Evolutionary conservation across 495 filamentous ascomycete genomes (phyloP), one percentile per base, ranked within the genome.

Genomic region (Hapsidospora chrysogenum): DNA sequence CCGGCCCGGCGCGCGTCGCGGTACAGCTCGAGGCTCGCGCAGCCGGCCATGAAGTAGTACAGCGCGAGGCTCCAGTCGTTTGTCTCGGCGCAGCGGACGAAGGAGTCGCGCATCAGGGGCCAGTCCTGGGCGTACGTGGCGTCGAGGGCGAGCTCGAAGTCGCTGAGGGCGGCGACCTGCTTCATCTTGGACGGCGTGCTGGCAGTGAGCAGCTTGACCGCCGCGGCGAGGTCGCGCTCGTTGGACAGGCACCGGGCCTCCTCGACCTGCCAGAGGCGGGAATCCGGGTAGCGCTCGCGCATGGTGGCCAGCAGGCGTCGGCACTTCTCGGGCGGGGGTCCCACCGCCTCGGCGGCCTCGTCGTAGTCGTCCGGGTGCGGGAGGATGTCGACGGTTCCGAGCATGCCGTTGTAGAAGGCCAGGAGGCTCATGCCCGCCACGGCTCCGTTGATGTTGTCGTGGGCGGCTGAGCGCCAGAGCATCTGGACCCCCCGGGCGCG

Each of bases 401-500:
- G 63, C 38, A 92, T 67, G 29, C 74, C 80, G 45, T 95, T 89
- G 56, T 93, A 92, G 47, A 81, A 96, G 11, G 75, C 75, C 2
- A 96, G 64, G 5, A 93, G 58, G 23, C 79, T 68, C 19, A 96
- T 59, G 0, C 78, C 84, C 3, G 86, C 80, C 51, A 95, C 78
- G 18, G 83, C 86, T 18, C 89, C 89, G 46, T 94, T 85, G 51
- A 96, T 68, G 47, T 92, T 94, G 42, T 74, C 63, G 48, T 81
- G 85, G 44, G 79, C 85, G 42, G 80, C 80, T 10, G 84, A 79
- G 53, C 87, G 82, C 89, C 92, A 97, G 7, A 97, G 74, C 73
- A 94, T 79, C 14, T 66, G 56, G 9, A 93, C 52, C 2, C 85
- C 92, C 16, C 76, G 66, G 36, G 87, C 78, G 31, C 85, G 78